Evolutionary conservation across 768 basidiomycete genomes (phyloP), one percentile per base, ranked within the genome.

Genomic region (Podaxis pistillaris): DNA sequence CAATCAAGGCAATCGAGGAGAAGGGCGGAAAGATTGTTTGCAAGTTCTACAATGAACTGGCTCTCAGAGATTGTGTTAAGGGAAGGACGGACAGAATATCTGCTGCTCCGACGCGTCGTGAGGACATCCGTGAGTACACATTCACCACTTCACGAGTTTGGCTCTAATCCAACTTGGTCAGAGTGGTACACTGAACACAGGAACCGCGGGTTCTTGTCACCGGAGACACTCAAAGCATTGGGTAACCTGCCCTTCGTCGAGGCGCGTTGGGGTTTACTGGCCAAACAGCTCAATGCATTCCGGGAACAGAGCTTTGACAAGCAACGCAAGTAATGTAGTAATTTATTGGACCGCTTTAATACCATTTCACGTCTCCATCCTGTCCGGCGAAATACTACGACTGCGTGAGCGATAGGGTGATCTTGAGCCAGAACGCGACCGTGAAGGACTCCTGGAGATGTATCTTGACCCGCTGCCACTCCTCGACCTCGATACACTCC

Each of bases 11-110:
- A 0, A 86, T 99, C 59, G 93, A 98, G 72, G 78, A 79, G 17
- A 81, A 79, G 9, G 94, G 95, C 24, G 96, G 96, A 26, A 84
- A 85, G 53, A 86, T 98, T 38, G 86, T 90, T 51, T 95, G 94
- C 78, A 90, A 93, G 70, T 96, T 92, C 73, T 94, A 96, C 77
- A 98, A 98, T 75, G 75, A 83, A 19, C 82, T 97, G 37, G 88
- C 92, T 0, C 83, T 98, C 53, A 84, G 87, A 40, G 92, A 94
- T 68, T 89, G 86, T 64, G 74, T 93, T 65, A 86, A 90, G 66
- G 87, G 87, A 4, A 82, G 86, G 33, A 84, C 81, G 19, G 91
- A 94, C 70, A 83, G 88, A 58, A 75, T 82, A 60, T 78, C 84
- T 58, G 95, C 94, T 9, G 87, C 88, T 9, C 94, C 94, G 0